These are phyloP conservation scores for Quaeritorhiza haematococci DNA, from an alignment of 371 early-diverging fungal genomes.

Conservation along the genomic window DNA sequence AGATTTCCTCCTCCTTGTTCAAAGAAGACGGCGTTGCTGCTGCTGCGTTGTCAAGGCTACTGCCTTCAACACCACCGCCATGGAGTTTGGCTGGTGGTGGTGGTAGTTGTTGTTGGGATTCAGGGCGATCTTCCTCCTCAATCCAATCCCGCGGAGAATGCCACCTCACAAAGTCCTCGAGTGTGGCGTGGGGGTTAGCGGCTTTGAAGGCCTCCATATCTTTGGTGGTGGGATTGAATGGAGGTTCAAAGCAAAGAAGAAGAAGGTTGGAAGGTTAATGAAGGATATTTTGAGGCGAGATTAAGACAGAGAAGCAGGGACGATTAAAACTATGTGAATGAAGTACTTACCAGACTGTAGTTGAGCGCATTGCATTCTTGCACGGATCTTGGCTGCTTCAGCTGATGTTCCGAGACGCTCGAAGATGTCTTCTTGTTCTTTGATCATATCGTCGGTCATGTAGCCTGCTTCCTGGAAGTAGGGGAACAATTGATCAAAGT, in stretches of 20 bases:
- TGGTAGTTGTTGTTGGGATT: no score
- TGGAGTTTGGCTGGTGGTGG: no score
- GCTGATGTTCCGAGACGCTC: constrained; percentile 70
- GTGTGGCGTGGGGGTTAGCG: constrained; percentile 70
- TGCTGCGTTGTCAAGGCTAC: no score
- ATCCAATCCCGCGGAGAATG: constrained; percentile 81
- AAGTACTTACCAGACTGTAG: constrained; percentile 50
- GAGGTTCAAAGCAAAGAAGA: constrained; percentile 51
- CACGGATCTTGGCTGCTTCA: constrained; percentile 68
- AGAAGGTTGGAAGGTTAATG: constrained; percentile 67
- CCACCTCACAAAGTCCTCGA: constrained; percentile 94
- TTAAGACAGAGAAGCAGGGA: no score
- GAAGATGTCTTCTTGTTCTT: constrained; percentile 69
- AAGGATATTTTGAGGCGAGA: no score
- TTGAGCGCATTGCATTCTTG: constrained; percentile 73
- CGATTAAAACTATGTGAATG: neutral
- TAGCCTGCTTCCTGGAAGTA: constrained; percentile 60
- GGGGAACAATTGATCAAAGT: neutral
- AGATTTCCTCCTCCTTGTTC: no score
- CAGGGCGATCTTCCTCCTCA: neutral
- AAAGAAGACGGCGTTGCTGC: no score
- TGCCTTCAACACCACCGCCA: no score
- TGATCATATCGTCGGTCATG: constrained; percentile 88
- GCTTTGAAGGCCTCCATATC: constrained; percentile 84
- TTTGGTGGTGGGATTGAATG: constrained; percentile 7